A percentile compares a stretch with the other conserved stretches of the same genome.
phyloP scores from a whole-genome alignment of 805 yeast genomes.

The Geotrichum ghanense region DNA sequence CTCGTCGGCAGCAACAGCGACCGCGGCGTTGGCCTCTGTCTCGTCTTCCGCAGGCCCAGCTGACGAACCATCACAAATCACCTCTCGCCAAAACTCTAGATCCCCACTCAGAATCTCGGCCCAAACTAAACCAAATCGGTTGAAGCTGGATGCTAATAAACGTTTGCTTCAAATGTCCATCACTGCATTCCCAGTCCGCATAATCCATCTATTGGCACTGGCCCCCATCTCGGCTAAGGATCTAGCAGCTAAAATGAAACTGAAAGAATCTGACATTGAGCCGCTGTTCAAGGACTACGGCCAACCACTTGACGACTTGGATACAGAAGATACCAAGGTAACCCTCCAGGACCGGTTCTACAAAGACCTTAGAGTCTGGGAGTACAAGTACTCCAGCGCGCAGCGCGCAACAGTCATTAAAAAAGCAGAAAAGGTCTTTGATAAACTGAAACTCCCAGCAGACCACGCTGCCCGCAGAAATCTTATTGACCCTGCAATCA shows the following conservation, averaged over 20 bases:
- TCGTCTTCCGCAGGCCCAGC: neutral
- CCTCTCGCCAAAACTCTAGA: neutral
- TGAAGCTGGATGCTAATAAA: neutral
- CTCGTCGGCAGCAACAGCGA: too few species aligned
- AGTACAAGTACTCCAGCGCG: conserved; percentile 26
- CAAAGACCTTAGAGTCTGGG: conserved; percentile 27
- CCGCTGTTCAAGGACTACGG: conserved; percentile 24
- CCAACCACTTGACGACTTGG: conserved; percentile 14
- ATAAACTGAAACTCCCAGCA: conserved; percentile 18
- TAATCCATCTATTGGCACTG: conserved; percentile 36
- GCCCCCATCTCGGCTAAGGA: conserved; percentile 33
- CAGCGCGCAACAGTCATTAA: conserved; percentile 22
- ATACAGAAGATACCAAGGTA: conserved; percentile 16
- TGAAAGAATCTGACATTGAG: conserved; percentile 20
- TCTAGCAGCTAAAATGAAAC: conserved; percentile 23
- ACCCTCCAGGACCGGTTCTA: conserved; percentile 19
- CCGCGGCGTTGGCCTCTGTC: neutral
- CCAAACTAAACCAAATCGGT: neutral
- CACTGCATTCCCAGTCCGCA: conserved; percentile 22
- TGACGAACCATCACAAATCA: neutral
- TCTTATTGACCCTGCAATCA: conserved; percentile 21
- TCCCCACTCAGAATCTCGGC: neutral
- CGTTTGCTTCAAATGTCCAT: neutral
- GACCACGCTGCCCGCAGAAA: conserved; percentile 19
- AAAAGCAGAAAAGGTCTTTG: conserved; percentile 22